Conservation (phyloP, 2,329 filamentous ascomycete species). For the Gnomoniopsis smithogilvyi region DNA sequence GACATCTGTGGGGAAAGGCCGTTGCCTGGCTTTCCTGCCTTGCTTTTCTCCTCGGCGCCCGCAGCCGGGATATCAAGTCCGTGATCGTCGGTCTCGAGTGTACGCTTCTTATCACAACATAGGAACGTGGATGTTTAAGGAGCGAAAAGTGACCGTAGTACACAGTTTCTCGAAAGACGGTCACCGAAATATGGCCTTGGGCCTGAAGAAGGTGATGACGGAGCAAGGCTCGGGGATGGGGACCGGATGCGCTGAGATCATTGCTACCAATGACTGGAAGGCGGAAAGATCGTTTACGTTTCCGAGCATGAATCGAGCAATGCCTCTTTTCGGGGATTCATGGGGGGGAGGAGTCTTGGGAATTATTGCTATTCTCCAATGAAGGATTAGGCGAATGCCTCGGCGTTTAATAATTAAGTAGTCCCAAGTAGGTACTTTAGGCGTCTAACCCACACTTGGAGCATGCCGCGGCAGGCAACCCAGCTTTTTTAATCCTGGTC, state of each 20-base stretch:
- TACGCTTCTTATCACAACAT: not conserved
- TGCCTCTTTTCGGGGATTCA: not conserved
- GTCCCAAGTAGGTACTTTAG: not conserved
- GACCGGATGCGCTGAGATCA: not conserved
- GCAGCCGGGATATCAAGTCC: not conserved
- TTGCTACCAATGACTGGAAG: not conserved
- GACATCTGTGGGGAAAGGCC: constrained; percentile 10
- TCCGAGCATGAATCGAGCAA: not conserved
- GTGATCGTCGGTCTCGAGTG: not conserved
- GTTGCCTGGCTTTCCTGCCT: not conserved
- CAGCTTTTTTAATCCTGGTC: not conserved
- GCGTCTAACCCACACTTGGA: not conserved
- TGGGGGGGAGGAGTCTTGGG: not conserved
- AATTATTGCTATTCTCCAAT: not conserved
- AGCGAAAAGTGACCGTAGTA: not conserved
- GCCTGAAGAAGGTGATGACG: not conserved
- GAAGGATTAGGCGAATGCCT: not conserved
- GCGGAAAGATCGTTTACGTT: not conserved
- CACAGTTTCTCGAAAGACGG: not conserved
- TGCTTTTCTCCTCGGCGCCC: not conserved
- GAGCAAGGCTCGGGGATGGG: not conserved
- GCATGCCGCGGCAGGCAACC: not conserved
- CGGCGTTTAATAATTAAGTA: not conserved
- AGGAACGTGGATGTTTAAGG: not conserved
- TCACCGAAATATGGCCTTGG: not conserved